Evolutionary conservation across 192 early-diverging fungal genomes (phyloP).

Genomic region (Linnemannia schmuckeri): DNA sequence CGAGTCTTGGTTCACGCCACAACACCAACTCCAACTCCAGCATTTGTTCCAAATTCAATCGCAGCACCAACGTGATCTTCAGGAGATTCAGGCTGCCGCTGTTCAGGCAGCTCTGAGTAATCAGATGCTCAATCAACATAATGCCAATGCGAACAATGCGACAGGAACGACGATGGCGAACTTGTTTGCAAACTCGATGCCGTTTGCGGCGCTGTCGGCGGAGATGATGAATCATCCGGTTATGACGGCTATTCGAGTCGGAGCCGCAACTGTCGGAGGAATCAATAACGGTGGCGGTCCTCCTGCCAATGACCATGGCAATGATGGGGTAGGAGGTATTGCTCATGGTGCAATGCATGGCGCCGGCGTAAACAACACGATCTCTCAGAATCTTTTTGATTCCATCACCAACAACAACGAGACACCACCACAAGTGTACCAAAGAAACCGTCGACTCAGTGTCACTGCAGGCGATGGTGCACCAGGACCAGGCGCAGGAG

Average conservation of each 20-base stretch:
- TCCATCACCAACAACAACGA: not conserved
- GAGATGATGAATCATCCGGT: conserved; percentile 40
- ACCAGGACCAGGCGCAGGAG: not conserved
- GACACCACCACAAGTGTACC: not conserved
- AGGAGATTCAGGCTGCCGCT: not conserved
- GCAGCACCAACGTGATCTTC: conserved; percentile 20
- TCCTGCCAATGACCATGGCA: not conserved
- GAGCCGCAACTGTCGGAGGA: conserved; percentile 12
- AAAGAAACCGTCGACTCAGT: not conserved
- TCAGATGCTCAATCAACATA: too few relatives aligned
- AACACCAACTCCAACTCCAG: conserved; percentile 43
- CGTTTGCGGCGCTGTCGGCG: not conserved
- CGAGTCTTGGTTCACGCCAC: conserved; percentile 47
- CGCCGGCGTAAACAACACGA: not conserved
- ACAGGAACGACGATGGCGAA: too few relatives aligned
- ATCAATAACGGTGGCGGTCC: not conserved
- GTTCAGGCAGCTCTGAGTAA: too few relatives aligned
- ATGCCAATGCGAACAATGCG: too few relatives aligned
- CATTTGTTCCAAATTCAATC: conserved; percentile 39
- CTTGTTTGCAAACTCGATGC: not conserved
- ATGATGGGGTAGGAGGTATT: not conserved
- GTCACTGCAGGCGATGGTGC: not conserved
- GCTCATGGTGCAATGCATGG: not conserved
- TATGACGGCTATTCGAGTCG: conserved; percentile 23
- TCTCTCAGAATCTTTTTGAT: not conserved